Conservation (phyloP, 116 monocot species). For the Posidonia oceanica region DNA sequence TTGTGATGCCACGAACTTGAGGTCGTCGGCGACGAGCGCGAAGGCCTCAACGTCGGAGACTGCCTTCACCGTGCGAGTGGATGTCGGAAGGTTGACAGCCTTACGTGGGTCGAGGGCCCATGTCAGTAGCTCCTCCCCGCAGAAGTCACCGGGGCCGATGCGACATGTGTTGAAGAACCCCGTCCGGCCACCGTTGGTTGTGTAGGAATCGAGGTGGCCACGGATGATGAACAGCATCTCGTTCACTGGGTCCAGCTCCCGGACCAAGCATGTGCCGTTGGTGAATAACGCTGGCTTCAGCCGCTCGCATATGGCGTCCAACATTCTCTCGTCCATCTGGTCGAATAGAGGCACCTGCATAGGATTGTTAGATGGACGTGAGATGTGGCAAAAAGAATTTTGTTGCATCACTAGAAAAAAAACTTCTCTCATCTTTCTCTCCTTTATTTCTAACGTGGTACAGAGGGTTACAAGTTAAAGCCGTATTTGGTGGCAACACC, state of each 20-base stretch:
- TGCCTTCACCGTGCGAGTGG: slow-evolving; percentile 64
- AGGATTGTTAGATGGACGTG: too few relatives aligned
- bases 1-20: slow-evolving; percentile 63
- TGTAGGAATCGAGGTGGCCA: slow-evolving; percentile 62
- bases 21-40: slow-evolving; percentile 58
- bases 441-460: too few relatives aligned
- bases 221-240: slow-evolving; percentile 83
- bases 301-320: slow-evolving; percentile 85
- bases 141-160: slow-evolving; percentile 72
- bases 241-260: slow-evolving; percentile 61
- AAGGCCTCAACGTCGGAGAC: slow-evolving; percentile 83
- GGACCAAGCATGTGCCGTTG: slow-evolving; percentile 35
- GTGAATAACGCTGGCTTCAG: slow-evolving; percentile 68
- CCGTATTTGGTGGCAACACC: too few relatives aligned
- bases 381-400: too few relatives aligned
- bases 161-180: slow-evolving; percentile 72
- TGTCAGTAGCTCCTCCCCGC: too few relatives aligned
- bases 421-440: too few relatives aligned
- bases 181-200: slow-evolving; percentile 70
- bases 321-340: slow-evolving; percentile 80
- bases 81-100: slow-evolving; percentile 29
- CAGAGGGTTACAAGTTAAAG: too few relatives aligned
- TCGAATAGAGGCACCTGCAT: slow-evolving; percentile 70
- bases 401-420: too few relatives aligned
- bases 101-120: slow-evolving; percentile 64